Base-by-base conservation (phyloP, 768 basidiomycete species). In the Tephrocybe sp. region DNA sequence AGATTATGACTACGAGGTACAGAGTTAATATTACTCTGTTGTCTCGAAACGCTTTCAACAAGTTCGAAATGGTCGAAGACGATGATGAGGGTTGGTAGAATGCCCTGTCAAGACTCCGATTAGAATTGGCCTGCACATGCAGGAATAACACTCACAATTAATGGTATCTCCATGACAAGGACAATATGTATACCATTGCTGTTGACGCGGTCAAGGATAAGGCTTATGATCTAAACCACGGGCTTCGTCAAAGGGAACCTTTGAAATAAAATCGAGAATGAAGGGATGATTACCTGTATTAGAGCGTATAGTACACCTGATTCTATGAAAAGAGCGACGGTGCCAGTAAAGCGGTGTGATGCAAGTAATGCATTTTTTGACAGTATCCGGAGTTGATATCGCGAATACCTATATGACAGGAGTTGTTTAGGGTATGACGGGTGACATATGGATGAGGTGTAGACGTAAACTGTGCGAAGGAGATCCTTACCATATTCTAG, bases 81-180 rank as follows among this genome's bases (percentile, higher is more conserved):
- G 29, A 54, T 59, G 37, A 54, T 56, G 11, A 56, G 43, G 23
- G 55, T 58, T 19, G 57, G 54, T n/a, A 55, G 31, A n/a, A 58
- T 55, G 3, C 57, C 57, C 57, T 58, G 23, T 12, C n/a, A n/a
- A n/a, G n/a, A n/a, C n/a, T n/a, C n/a, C n/a, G n/a, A n/a, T n/a
- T n/a, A n/a, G n/a, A n/a, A n/a, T n/a, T n/a, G n/a, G n/a, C n/a
- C n/a, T n/a, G n/a, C n/a, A n/a, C n/a, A n/a, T n/a, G n/a, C n/a
- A n/a, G 22, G 11, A 47, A 21, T 36, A 6, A 3, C 13, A 9
- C 47, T 37, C 30, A 58, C 57, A 24, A 51, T 51, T 21, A 58
- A 39, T 12, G 57, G 57, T 8, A 58, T 49, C 21, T 47, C n/a
- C 10, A 54, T 10, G 29, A 56, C 47, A 29, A 58, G 52, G 10